phyloP scores from a whole-genome alignment of 179 eudicot species.

The Spergularia azorica region DNA sequence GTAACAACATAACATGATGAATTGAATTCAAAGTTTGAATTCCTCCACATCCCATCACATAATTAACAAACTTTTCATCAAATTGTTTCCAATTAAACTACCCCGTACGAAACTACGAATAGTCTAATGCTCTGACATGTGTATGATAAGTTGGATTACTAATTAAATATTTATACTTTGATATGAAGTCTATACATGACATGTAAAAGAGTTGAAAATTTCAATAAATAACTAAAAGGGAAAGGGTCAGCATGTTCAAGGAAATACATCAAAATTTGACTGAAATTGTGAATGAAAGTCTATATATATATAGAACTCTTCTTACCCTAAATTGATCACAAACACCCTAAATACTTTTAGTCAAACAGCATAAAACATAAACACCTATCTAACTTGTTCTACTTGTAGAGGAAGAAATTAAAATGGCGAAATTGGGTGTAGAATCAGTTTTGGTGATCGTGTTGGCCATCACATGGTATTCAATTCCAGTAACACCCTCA shows the following conservation, averaged over 20 bases:
- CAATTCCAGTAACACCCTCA: constrained; percentile 9
- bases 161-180: too few relatives aligned
- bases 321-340: neutral
- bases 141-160: too few relatives aligned
- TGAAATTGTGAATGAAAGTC: neutral
- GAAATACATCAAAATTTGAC: constrained; percentile 6
- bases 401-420: neutral
- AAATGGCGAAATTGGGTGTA: constrained; percentile 7
- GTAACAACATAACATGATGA: too few relatives aligned
- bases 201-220: neutral
- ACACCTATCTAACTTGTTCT: neutral
- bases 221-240: too few relatives aligned
- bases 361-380: neutral
- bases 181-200: neutral
- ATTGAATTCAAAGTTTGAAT: too few relatives aligned
- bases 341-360: neutral
- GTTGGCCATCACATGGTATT: neutral
- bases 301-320: constrained; percentile 5
- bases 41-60: too few relatives aligned
- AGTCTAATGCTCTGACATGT: too few relatives aligned
- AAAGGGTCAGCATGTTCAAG: neutral
- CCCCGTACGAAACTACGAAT: too few relatives aligned
- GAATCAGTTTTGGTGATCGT: neutral
- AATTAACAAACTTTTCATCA: too few relatives aligned
- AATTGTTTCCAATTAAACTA: too few relatives aligned